Percentiles rank a stretch among this genome's conserved stretches.
Evolutionary conservation across 2,329 filamentous ascomycete genomes (phyloP).

Genomic region (Sordariomycetes sp.): DNA sequence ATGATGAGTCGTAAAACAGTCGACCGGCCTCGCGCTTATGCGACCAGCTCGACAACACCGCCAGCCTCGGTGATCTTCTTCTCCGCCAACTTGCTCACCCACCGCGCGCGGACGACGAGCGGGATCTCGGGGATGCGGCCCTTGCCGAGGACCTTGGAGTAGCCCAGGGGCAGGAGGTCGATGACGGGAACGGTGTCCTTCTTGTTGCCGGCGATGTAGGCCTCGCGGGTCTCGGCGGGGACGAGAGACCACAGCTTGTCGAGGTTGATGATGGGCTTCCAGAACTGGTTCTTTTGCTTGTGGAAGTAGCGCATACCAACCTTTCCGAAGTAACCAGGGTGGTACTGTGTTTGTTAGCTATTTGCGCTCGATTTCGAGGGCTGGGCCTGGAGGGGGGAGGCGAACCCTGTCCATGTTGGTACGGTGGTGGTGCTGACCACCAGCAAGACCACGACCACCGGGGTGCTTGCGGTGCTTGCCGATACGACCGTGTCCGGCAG

Average conservation of each 20-base stretch:
- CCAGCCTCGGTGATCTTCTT: conserved; percentile 98
- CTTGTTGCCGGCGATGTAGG: conserved; percentile 74
- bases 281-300: conserved; percentile 90
- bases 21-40: too few species aligned
- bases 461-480: conserved; percentile 97
- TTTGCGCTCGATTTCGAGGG: too few species aligned
- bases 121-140: conserved; percentile 85
- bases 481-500: conserved; percentile 94
- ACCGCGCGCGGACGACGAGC: conserved; percentile 88
- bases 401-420: conserved; percentile 64
- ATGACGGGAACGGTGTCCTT: conserved; percentile 93
- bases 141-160: conserved; percentile 98
- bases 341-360: conserved; percentile 51
- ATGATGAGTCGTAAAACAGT: too few species aligned
- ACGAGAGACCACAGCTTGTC: conserved; percentile 99
- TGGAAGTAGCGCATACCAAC: conserved; percentile 96
- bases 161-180: conserved; percentile 93
- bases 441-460: conserved; percentile 79
- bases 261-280: conserved; percentile 98
- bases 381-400: too few species aligned
- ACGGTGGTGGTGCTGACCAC: conserved; percentile 87
- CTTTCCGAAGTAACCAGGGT: conserved; percentile 99
- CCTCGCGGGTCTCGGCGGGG: conserved; percentile 83
- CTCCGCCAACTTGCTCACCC: conserved; percentile 94
- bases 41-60: conserved; percentile 91